Base-by-base conservation (phyloP, 805 yeast species). In the Kuraishia capsulata region DNA sequence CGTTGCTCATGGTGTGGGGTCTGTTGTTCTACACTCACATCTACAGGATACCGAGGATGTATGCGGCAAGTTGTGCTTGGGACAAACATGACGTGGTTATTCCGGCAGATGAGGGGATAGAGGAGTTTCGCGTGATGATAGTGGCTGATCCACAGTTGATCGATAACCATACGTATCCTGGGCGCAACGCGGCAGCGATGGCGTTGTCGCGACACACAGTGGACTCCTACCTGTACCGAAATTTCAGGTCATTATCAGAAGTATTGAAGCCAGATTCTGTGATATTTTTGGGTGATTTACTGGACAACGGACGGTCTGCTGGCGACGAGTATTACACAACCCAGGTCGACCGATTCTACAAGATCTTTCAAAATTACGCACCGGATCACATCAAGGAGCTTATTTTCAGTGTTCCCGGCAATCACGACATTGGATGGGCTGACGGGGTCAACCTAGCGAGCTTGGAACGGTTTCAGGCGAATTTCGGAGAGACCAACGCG, bases 341-440 rank as follows among this genome's bases (percentile, higher is more conserved):
- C 8, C 96, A 89, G 53, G 81, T 70, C 48, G 51, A 57, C 13
- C 64, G 97, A 34, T 92, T 82, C 56, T 65, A 72, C 41, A 43
- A 54, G 1, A 75, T 92, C 3, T 90, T 85, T 56, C 49, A 53
- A 39, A 42, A 37, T 33, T 14, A 24, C 38, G 11, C 23, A 8
- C 36, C 36, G 6, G 20, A 20, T 14, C 10, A 31, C 13, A 19
- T 29, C 24, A 17, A 37, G n/a, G 38, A 40, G 23, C n/a, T 43
- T 9, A 21, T 34, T 5, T 34, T 38, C 8, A 39, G 38, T n/a
- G 42, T 59, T 2, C 96, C 96, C 0, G 98, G 97, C 1, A 92
- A 92, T 51, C 98, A 92, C 53, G 98, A 92, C 56, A 88, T 94
- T 45, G 98, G 98, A 0, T 89, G 81, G 59, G 95, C 90, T 21